These are phyloP conservation scores for Ploettnerulaceae sp. DNA, from an alignment of 2,329 filamentous ascomycete genomes.

Conservation along the genomic window DNA sequence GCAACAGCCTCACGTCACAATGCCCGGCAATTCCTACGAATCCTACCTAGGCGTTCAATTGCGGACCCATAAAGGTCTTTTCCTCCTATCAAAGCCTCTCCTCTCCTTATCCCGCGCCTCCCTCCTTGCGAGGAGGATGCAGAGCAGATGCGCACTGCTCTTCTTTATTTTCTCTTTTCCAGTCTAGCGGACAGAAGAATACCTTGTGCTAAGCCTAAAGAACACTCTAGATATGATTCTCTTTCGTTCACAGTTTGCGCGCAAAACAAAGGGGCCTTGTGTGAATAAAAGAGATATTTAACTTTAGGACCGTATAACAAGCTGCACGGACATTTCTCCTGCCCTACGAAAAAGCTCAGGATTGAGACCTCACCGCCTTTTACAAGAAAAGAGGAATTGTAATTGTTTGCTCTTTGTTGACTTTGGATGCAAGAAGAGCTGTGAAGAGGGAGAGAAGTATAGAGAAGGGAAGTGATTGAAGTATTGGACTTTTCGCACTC, in stretches of 20 bases:
- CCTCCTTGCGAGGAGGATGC: no score
- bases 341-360: not conserved
- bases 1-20: slow-evolving; percentile 7
- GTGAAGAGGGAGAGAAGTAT: not conserved
- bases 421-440: no score
- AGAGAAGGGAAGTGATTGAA: slow-evolving; percentile 3
- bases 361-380: not conserved
- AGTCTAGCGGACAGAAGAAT: no score
- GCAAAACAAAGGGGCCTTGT: not conserved
- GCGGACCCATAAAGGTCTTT: not conserved
- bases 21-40: no score
- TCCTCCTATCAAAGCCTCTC: slow-evolving; percentile 1
- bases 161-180: not conserved
- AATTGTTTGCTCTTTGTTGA: not conserved
- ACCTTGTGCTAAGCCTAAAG: not conserved
- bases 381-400: not conserved
- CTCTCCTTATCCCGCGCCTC: slow-evolving; percentile 12
- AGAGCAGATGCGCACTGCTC: slow-evolving; percentile 4
- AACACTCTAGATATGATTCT: no score
- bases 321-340: not conserved
- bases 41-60: no score
- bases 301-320: not conserved
- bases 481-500: slow-evolving; percentile 9
- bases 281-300: slow-evolving; percentile 1
- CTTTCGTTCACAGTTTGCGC: not conserved